Evolutionary conservation across 345 rosid species (phyloP), one percentile per base, ranked within the genome.

Genomic region (Iberis pinnata): DNA sequence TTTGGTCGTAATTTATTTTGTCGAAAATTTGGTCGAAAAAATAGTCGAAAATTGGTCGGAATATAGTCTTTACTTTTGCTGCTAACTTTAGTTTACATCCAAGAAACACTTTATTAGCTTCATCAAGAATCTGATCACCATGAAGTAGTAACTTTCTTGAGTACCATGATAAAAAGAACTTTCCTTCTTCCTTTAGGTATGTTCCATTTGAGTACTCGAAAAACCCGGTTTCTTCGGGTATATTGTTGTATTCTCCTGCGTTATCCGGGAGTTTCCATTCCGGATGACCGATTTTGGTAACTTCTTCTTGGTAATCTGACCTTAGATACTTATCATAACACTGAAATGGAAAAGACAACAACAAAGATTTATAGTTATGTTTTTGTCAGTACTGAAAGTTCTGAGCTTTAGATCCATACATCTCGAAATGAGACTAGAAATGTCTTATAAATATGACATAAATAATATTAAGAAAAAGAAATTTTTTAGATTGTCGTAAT

Each of bases 21-120:
- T n/a, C n/a, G n/a, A n/a, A n/a, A n/a, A n/a, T n/a, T n/a, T n/a
- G n/a, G n/a, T n/a, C n/a, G n/a, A n/a, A n/a, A n/a, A n/a, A n/a
- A n/a, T n/a, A n/a, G n/a, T n/a, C n/a, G n/a, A n/a, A n/a, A n/a
- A n/a, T n/a, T n/a, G n/a, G n/a, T n/a, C n/a, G n/a, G n/a, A n/a
- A n/a, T n/a, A n/a, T n/a, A n/a, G n/a, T n/a, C n/a, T n/a, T 42
- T 75, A 85, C 94, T 65, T 83, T 86, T 25, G 90, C 79, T 27
- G 97, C 97, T 73, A 89, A 46, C 76, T 78, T 86, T 73, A 86
- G 73, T 59, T 72, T 77, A 62, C 83, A 82, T 20, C 95, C 95
- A 18, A 75, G 46, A 62, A 89, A 83, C 55, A 72, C 78, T 72
- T 73, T 65, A 47, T 84, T 89, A 64, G 97, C 97, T 75, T 83